phyloP scores from a whole-genome alignment of 2,329 filamentous ascomycete species.

The Phyllosticta citribraziliensis region DNA sequence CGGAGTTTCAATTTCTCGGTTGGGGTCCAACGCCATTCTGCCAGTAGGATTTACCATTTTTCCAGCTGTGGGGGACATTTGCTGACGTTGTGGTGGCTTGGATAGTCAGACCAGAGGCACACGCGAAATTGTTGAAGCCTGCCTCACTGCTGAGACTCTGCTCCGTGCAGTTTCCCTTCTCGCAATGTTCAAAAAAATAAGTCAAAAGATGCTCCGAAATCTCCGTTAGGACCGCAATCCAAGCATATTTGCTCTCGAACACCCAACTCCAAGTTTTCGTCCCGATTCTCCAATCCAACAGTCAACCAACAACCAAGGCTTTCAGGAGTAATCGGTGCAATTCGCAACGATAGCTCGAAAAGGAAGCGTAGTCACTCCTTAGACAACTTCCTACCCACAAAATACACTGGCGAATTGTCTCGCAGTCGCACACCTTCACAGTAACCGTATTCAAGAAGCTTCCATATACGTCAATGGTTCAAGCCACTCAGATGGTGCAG shows the following conservation, averaged over 20 bases:
- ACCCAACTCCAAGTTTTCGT: too few species aligned
- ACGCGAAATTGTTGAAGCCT: too few species aligned
- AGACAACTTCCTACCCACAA: not conserved
- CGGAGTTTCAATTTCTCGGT: not conserved
- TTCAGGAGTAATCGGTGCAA: too few species aligned
- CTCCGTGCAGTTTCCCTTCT: too few species aligned
- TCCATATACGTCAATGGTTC: too few species aligned
- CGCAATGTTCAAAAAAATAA: too few species aligned
- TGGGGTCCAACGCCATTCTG: not conserved
- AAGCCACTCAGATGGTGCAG: not conserved
- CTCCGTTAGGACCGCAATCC: too few species aligned
- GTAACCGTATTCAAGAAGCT: not conserved
- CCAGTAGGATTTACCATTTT: not conserved
- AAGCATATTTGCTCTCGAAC: too few species aligned
- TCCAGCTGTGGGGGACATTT: not conserved
- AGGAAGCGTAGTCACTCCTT: not conserved
- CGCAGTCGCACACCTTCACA: not conserved
- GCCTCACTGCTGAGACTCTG: too few species aligned
- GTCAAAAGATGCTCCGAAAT: too few species aligned
- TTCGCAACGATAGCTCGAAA: not conserved
- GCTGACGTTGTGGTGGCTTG: not conserved
- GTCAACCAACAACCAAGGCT: too few species aligned
- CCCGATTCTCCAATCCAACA: too few species aligned
- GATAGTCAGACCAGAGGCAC: not conserved
- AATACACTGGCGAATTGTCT: not conserved